phyloP scores from a whole-genome alignment of 768 basidiomycete genomes.

The Leccinum subtestaceum region DNA sequence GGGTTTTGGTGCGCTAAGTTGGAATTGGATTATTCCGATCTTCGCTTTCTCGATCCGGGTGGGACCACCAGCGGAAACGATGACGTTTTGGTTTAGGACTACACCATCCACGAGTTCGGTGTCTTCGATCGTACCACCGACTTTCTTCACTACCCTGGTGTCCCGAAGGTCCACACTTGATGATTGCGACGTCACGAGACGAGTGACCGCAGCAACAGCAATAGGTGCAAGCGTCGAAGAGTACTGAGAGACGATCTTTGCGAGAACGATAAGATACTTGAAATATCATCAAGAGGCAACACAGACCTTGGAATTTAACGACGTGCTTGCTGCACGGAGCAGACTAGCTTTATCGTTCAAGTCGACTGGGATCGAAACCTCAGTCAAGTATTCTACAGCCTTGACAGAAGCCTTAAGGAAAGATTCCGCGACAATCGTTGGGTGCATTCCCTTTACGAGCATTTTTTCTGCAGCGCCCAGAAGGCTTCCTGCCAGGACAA shows the following conservation, averaged over 20 bases:
- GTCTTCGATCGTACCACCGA: constrained; percentile 98
- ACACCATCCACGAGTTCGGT: constrained; percentile 96
- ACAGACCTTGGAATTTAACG: constrained; percentile 89
- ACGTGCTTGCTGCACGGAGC: constrained; percentile 90
- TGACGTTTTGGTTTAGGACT: constrained; percentile 95
- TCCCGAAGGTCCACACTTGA: constrained; percentile 96
- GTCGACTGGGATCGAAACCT: constrained; percentile 90
- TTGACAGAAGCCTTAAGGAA: constrained; percentile 92
- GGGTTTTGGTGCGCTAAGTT: constrained; percentile 95
- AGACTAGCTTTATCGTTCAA: constrained; percentile 82
- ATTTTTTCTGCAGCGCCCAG: constrained; percentile 96
- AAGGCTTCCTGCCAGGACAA: constrained; percentile 91
- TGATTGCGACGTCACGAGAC: constrained; percentile 83
- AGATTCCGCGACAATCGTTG: constrained; percentile 93
- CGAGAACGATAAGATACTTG: constrained; percentile 8
- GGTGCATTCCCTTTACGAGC: constrained; percentile 95
- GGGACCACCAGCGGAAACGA: constrained; percentile 87
- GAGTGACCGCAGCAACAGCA: constrained; percentile 93
- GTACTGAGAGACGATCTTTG: constrained; percentile 97
- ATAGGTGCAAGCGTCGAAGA: constrained; percentile 98
- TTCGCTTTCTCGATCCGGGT: constrained; percentile 97
- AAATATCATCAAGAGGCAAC: not conserved
- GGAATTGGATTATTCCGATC: constrained; percentile 98
- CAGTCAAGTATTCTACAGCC: constrained; percentile 90
- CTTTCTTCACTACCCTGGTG: constrained; percentile 95